Base-by-base conservation (phyloP, 2,329 filamentous ascomycete species). In the Fusarium verticillioides region DNA sequence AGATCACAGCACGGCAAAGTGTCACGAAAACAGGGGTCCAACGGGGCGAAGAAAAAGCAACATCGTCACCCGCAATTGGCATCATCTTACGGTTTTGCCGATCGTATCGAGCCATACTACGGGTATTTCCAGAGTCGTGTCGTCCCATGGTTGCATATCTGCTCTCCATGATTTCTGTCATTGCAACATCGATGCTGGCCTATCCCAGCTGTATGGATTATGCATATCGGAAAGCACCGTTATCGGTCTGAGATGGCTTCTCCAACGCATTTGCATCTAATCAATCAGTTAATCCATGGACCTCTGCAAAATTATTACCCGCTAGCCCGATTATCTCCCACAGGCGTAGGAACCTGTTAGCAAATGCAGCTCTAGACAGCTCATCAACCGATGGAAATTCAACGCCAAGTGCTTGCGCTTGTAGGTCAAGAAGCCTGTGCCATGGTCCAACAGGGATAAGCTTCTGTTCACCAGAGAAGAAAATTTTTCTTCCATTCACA, bases 131-230 rank as follows among this genome's bases (percentile, higher is more conserved):
- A 74, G 60, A 59, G 42, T 46, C 39, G 47, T 58, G 68, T 77
- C 75, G 73, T 77, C 67, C 65, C 75, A 77, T 72, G 36, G 44
- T 47, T 73, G 70, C 75, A 77, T 73, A 77, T 65, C 15, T 58
- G 60, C 66, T 72, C 52, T 74, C 21, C 47, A 72, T 69, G 28
- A 40, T 57, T 52, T 61, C 43, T 44, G 43, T 39, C 39, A 43
- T 30, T 74, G 63, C 30, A 64, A 65, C 71, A 66, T 30, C 36
- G 49, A 70, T 58, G 53, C 40, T 46, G 47, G 58, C 60, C 64
- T 69, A 28, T 42, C 39, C 30, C 44, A 60, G 49, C 73, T 44
- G 42, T 43, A 62, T 59, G 42, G 30, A 28, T 67, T 15, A 36
- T 37, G 36, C 19, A 37, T 36, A 44, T 47, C 26, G 50, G 42